phyloP scores from a whole-genome alignment of 2,329 filamentous ascomycete species.

The Fragosphaeria purpurea region DNA sequence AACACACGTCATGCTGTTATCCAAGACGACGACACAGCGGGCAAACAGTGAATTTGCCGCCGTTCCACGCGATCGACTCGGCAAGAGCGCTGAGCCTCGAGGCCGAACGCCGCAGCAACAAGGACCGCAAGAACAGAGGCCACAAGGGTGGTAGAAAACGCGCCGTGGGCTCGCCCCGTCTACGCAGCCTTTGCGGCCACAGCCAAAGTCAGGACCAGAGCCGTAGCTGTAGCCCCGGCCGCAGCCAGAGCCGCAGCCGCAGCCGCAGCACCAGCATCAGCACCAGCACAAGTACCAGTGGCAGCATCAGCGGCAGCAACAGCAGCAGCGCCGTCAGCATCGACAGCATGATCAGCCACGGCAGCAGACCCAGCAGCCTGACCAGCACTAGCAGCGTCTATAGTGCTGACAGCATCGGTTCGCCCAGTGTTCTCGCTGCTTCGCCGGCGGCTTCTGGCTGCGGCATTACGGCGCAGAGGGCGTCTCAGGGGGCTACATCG shows the following conservation, averaged over 20 bases:
- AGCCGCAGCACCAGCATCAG: background rate
- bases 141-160: background rate
- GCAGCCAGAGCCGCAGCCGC: background rate
- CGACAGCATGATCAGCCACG: conserved; percentile 8
- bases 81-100: conserved; percentile 7
- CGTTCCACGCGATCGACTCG: conserved; percentile 10
- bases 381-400: conserved; percentile 1
- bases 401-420: background rate
- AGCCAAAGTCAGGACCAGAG: too few relatives aligned
- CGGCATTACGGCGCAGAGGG: too few relatives aligned
- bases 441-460: too few relatives aligned
- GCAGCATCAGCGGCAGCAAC: background rate
- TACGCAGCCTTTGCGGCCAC: background rate
- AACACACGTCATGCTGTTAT: too few relatives aligned
- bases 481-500: too few relatives aligned
- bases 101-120: conserved; percentile 5
- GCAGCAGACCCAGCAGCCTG: background rate
- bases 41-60: conserved; percentile 8
- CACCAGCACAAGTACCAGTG: background rate
- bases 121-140: background rate
- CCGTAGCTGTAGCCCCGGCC: too few relatives aligned
- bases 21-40: background rate
- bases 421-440: background rate
- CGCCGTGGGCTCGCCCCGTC: background rate
- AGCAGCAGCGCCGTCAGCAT: background rate